A percentile compares a stretch with the other conserved stretches of the same genome.
phyloP scores from a whole-genome alignment of 139 green algal species.

The Nannochloris sp. region DNA sequence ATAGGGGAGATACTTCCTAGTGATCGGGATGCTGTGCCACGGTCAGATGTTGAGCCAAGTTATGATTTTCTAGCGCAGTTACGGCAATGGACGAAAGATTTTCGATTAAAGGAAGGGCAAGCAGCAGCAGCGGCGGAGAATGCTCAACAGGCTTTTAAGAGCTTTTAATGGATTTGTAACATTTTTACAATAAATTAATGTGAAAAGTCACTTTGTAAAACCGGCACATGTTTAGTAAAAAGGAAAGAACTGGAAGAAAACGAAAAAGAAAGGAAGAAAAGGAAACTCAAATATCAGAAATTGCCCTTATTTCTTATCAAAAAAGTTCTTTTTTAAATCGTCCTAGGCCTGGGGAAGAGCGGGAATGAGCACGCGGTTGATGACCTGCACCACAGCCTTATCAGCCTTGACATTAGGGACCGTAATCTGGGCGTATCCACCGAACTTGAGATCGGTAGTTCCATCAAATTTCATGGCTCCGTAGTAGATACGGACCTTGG shows the following conservation, averaged over 20 bases:
- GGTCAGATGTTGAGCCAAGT: constrained; percentile 9
- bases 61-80: constrained; percentile 55
- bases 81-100: constrained; percentile 37
- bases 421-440: too few species aligned
- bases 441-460: too few species aligned
- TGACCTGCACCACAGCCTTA: too few species aligned
- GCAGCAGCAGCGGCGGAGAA: too few species aligned
- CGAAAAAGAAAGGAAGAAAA: not conserved
- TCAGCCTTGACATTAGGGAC: too few species aligned
- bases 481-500: too few species aligned
- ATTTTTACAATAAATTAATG: not conserved
- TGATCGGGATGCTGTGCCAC: constrained; percentile 21
- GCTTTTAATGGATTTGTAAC: constrained; percentile 10
- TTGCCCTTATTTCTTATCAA: too few species aligned
- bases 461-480: too few species aligned
- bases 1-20: constrained; percentile 40
- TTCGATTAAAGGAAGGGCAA: constrained; percentile 24
- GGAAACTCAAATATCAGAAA: not conserved
- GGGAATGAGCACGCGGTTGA: too few species aligned
- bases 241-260: not conserved
- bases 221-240: not conserved
- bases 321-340: too few species aligned
- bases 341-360: too few species aligned
- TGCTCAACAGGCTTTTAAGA: too few species aligned
- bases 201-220: not conserved